These are phyloP conservation scores for Fraxinus dipetala DNA, from an alignment of 305 asterid species.

Conservation along the genomic window DNA sequence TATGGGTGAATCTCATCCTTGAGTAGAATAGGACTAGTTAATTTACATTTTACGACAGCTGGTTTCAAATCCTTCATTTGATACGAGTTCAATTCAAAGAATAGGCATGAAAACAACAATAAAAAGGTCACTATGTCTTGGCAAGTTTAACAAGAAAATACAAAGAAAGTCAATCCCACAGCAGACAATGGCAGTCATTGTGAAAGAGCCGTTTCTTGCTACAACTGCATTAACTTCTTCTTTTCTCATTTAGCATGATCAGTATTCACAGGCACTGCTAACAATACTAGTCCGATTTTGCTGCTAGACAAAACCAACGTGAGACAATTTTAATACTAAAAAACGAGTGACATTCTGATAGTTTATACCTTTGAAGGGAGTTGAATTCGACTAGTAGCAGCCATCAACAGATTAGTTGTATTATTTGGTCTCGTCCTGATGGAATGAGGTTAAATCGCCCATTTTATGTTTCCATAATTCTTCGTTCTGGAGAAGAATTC, in stretches of 20 bases:
- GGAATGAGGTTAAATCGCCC: neutral
- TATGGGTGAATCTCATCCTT: neutral
- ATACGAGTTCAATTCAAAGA: neutral
- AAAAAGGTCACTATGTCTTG: neutral
- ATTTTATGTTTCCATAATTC: neutral
- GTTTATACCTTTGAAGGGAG: neutral
- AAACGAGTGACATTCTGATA: neutral
- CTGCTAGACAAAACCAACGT: neutral
- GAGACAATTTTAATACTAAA: neutral
- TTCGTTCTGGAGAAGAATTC: neutral
- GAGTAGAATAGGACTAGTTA: neutral
- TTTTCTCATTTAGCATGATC: neutral
- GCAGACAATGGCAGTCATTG: neutral
- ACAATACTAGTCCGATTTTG: neutral
- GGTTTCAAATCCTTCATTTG: neutral
- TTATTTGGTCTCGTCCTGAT: neutral
- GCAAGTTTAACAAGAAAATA: neutral
- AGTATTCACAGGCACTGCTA: neutral
- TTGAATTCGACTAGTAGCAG: neutral
- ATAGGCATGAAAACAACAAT: neutral
- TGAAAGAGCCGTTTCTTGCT: neutral
- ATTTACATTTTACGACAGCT: neutral
- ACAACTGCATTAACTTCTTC: neutral
- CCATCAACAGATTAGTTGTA: neutral
- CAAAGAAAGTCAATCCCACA: neutral